Percentiles rank a stretch among this genome's conserved stretches.
phyloP scores from a whole-genome alignment of 2,329 filamentous ascomycete species.

The Neofusicoccum sp. region DNA sequence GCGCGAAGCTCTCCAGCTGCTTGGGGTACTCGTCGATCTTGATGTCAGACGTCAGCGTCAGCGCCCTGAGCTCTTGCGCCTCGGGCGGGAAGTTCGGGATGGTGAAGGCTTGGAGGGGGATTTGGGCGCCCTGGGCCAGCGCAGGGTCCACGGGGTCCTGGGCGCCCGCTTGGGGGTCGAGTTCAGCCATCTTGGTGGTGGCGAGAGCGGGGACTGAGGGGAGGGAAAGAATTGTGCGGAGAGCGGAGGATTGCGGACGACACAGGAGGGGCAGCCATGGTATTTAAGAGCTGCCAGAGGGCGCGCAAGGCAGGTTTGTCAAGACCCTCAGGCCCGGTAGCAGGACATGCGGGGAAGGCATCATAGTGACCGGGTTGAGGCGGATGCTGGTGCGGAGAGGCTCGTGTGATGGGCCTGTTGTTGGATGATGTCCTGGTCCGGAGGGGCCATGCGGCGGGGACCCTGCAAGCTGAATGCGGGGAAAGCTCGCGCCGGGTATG shows the following conservation, averaged over 20 bases:
- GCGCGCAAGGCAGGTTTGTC: not conserved
- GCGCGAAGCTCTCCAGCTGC: constrained; percentile 31
- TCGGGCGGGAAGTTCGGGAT: constrained; percentile 46
- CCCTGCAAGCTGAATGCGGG: constrained; percentile 14
- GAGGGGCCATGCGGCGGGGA: constrained; percentile 15
- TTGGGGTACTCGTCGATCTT: constrained; percentile 46
- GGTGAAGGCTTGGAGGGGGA: constrained; percentile 46
- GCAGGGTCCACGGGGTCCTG: constrained; percentile 18
- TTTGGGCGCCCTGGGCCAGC: constrained; percentile 44
- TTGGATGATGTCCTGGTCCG: not conserved
- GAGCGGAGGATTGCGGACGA: not conserved
- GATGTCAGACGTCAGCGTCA: constrained; percentile 52
- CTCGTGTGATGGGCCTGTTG: constrained; percentile 6
- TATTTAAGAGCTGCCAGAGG: not conserved
- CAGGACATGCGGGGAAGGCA: constrained; percentile 12
- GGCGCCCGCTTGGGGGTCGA: constrained; percentile 1
- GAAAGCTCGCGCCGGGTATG: not conserved
- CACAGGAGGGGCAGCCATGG: not conserved
- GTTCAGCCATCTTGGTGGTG: constrained; percentile 5
- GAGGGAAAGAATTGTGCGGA: not conserved
- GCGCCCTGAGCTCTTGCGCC: constrained; percentile 42
- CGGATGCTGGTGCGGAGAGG: constrained; percentile 14
- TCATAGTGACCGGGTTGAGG: constrained; percentile 3
- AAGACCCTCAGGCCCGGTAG: not conserved
- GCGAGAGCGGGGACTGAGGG: not conserved